Evolutionary conservation across 805 yeast species (phyloP).

Genomic region (Nakazawaea siamensis): DNA sequence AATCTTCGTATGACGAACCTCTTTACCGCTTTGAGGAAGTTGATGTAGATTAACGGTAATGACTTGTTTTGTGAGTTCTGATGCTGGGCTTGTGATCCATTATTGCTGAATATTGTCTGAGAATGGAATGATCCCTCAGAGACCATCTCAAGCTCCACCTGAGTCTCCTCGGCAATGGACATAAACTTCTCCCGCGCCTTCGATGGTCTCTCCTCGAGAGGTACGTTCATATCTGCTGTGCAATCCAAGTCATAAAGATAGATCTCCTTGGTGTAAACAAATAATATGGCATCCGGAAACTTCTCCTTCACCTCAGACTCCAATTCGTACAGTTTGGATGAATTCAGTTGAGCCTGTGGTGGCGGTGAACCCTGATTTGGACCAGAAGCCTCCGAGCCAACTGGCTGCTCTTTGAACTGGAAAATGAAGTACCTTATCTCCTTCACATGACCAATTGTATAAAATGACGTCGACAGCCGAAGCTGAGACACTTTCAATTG

Average conservation of each 20-base stretch:
- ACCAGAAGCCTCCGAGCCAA: neutral
- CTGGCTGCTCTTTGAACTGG: conserved; percentile 2
- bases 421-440: conserved; percentile 7
- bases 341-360: neutral
- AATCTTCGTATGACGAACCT: conserved; percentile 25
- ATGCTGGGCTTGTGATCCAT: neutral
- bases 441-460: conserved; percentile 8
- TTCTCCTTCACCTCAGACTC: conserved; percentile 4
- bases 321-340: conserved; percentile 7
- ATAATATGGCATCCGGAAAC: conserved; percentile 4
- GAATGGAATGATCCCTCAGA: conserved; percentile 10
- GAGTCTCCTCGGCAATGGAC: neutral
- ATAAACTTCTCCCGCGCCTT: neutral
- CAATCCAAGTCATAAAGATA: conserved; percentile 10
- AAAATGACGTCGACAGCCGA: conserved; percentile 5
- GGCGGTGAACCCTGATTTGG: neutral
- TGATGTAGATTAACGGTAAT: conserved; percentile 24
- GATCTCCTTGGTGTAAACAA: conserved; percentile 8
- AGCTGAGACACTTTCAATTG: neutral
- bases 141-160: conserved; percentile 1
- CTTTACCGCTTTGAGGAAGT: conserved; percentile 42
- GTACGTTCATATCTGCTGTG: neutral
- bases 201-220: neutral
- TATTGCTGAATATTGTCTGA: conserved; percentile 7
- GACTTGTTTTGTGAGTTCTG: conserved; percentile 5